Evolutionary conservation across 1,139 yeast species (phyloP), one percentile per base, ranked within the genome.

Genomic region (Kodamaea fungicola): DNA sequence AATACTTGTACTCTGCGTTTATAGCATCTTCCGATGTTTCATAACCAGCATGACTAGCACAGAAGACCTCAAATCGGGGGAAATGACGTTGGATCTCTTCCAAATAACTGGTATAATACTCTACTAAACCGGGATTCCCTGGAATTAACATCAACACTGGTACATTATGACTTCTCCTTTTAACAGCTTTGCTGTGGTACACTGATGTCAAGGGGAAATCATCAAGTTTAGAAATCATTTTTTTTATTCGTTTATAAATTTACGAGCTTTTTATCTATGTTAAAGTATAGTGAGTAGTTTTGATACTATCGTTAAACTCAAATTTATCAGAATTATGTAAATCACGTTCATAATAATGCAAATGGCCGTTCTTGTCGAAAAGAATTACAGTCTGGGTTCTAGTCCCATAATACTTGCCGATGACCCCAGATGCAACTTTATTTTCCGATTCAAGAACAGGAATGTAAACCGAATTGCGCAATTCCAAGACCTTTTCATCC

Each of bases 381-480:
- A 88, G 53, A 5, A 90, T 70, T 1, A 89, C 76, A 0, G 96
- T 88, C 53, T 89, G 96, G 0, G 97, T 87, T 38, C 97, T 64
- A 0, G 98, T 92, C 0, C 97, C 97, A 51, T 90, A 92, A 50
- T 69, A 78, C 22, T 63, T 59, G 0, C 86, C 85, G 21, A 55
- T 46, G 2, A 58, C 52, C 2, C 26, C 28, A 8, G 40, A 41
- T 30, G 46, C 38, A 13, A 42, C 47, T 2, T 31, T 12, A 25
- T 45, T 30, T 8, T 42, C 44, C 5, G 67, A 55, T 24, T 57
- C 52, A 30, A 78, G 43, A 0, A 89, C 85, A 1, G 96, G 96
- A 8, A 88, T 76, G 51, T 80, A 87, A 3, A 90, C 77, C 4
- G 88, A 77, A 28, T 75, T 65, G 33, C 72, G 72, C 34, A 88